These are phyloP conservation scores for Suillus alpinus DNA, from an alignment of 768 basidiomycete genomes.

Conservation along the genomic window DNA sequence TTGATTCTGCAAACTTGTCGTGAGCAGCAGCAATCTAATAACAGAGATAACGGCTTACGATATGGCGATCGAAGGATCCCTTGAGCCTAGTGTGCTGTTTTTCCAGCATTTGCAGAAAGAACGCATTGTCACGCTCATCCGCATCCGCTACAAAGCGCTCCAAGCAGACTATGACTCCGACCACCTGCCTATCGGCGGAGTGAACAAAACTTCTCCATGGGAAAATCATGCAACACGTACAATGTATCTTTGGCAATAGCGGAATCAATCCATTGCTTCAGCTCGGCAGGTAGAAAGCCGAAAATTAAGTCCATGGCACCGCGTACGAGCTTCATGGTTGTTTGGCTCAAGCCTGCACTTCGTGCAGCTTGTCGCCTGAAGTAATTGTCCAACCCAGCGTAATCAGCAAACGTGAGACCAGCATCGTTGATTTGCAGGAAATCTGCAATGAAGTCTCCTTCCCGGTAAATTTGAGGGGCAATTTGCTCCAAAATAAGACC, in stretches of 20 bases:
- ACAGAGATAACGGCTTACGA: slow-evolving; percentile 42
- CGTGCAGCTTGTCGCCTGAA: slow-evolving; percentile 90
- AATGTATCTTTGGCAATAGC: slow-evolving; percentile 73
- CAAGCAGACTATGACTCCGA: slow-evolving; percentile 76
- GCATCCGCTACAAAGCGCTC: slow-evolving; percentile 78
- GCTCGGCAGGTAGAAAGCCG: slow-evolving; percentile 81
- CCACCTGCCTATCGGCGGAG: slow-evolving; percentile 61
- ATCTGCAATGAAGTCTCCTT: slow-evolving; percentile 86
- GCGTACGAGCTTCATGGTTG: slow-evolving; percentile 77
- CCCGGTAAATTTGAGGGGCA: slow-evolving; percentile 69
- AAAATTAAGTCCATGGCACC: slow-evolving; percentile 94
- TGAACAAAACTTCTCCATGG: slow-evolving; percentile 6
- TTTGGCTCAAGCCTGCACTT: slow-evolving; percentile 58
- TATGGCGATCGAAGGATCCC: slow-evolving; percentile 71
- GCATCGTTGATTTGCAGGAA: slow-evolving; percentile 91
- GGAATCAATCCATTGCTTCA: slow-evolving; percentile 82
- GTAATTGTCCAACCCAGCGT: slow-evolving; percentile 91
- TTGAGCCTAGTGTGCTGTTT: slow-evolving; percentile 81
- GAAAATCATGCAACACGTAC: slow-evolving; percentile 41
- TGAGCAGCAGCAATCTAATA: slow-evolving; percentile 4
- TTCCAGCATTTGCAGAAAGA: slow-evolving; percentile 73
- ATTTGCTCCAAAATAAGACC: slow-evolving; percentile 73
- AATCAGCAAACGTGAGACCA: slow-evolving; percentile 90
- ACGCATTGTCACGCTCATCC: slow-evolving; percentile 72
- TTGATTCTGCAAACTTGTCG: slow-evolving; percentile 52